Percentiles rank a stretch among this genome's conserved stretches.
Conservation (phyloP, 2,329 filamentous ascomycete species). For the Nemania sp. region DNA sequence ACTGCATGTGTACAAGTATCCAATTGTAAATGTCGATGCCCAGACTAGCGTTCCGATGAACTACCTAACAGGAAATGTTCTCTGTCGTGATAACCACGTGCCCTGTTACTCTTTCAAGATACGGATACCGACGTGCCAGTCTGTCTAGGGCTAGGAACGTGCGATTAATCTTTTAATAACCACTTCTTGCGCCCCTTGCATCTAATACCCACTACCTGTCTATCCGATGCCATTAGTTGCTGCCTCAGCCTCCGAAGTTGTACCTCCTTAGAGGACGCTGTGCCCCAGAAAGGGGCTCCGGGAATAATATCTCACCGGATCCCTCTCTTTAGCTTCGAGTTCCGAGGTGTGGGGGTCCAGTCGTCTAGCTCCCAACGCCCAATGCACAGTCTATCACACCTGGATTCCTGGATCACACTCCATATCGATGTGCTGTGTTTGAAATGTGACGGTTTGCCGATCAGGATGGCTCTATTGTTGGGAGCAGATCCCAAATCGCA, state of each 20-base stretch:
- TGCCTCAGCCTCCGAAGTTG: neutral
- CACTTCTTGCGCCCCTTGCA: neutral
- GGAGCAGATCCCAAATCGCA: neutral
- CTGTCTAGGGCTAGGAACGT: too few species aligned
- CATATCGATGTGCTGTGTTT: neutral
- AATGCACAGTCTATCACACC: neutral
- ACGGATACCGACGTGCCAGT: neutral
- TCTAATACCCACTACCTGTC: neutral
- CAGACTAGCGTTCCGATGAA: neutral
- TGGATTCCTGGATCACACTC: neutral
- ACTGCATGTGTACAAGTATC: too few species aligned
- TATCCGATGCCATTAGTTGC: neutral
- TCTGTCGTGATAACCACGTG: neutral
- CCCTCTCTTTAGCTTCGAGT: neutral
- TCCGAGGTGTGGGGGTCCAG: neutral
- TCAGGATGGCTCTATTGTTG: neutral
- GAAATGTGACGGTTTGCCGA: neutral
- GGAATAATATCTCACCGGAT: neutral
- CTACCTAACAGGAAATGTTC: neutral
- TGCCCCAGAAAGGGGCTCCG: neutral
- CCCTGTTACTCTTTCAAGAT: neutral
- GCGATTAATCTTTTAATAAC: neutral
- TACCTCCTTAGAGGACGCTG: neutral
- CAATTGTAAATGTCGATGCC: neutral
- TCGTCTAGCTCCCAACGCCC: neutral